Conservation (phyloP, 1,284 basidiomycete species). For the Cryptococcus wingfieldii region DNA sequence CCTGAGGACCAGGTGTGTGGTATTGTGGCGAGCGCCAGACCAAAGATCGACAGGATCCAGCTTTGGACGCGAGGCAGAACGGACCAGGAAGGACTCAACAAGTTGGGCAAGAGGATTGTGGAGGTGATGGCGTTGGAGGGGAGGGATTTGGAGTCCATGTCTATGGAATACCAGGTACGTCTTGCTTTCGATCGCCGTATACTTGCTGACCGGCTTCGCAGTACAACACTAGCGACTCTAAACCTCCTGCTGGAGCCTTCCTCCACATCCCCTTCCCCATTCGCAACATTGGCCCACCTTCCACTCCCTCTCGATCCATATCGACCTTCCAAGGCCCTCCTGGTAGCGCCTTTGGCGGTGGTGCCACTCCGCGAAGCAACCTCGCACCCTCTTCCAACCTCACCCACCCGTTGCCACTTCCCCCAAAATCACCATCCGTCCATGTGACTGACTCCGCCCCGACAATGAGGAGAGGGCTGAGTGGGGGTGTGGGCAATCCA, state of each 20-base stretch:
- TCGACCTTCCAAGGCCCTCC: conserved; percentile 3
- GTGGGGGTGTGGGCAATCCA: neutral
- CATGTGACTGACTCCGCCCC: neutral
- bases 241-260: conserved; percentile 23
- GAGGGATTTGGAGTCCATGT: conserved; percentile 67
- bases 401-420: neutral
- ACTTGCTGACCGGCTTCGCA: conserved; percentile 1
- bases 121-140: conserved; percentile 57
- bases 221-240: conserved; percentile 24
- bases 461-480: neutral
- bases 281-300: conserved; percentile 2
- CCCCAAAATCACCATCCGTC: neutral
- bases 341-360: neutral
- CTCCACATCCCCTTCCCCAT: conserved; percentile 26
- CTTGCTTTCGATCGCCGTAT: neutral
- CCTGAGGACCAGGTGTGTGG: conserved; percentile 82
- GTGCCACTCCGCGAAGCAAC: neutral
- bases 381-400: neutral
- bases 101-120: conserved; percentile 73
- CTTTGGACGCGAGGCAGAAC: conserved; percentile 79
- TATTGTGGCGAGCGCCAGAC: conserved; percentile 79
- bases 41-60: conserved; percentile 84
- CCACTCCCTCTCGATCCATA: neutral
- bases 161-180: conserved; percentile 79
- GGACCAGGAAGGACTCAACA: conserved; percentile 71